These are phyloP conservation scores for Tetratostichococcus sp. DNA, from an alignment of 139 green algal genomes.

Conservation along the genomic window DNA sequence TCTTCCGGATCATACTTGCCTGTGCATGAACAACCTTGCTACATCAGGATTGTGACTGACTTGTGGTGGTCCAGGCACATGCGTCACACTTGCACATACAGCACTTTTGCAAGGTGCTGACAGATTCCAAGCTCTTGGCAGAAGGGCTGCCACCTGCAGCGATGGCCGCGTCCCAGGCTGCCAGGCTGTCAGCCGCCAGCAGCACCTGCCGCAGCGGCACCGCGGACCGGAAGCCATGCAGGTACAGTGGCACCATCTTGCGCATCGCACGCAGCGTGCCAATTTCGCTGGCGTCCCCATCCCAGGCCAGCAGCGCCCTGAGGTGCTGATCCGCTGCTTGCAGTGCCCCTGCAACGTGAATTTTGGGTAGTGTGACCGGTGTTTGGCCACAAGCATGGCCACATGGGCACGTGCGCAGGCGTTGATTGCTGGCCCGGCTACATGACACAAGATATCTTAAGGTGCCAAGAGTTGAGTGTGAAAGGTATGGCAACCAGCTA, in stretches of 20 bases:
- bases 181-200: slow-evolving; percentile 10
- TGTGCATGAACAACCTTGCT: neutral
- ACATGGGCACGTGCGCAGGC: no score
- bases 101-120: neutral
- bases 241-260: slow-evolving; percentile 39
- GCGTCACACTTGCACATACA: no score
- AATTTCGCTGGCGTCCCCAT: slow-evolving; percentile 3
- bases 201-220: slow-evolving; percentile 15
- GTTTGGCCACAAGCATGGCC: no score
- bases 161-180: slow-evolving; percentile 23
- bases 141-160: neutral
- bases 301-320: neutral
- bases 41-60: no score
- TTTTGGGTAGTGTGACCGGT: no score
- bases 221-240: slow-evolving; percentile 24
- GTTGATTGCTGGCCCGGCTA: no score
- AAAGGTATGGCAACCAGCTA: no score
- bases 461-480: no score
- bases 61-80: no score
- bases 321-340: neutral
- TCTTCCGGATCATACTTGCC: slow-evolving; percentile 17
- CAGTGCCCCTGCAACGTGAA: neutral
- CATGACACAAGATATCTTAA: no score
- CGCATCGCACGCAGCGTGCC: slow-evolving; percentile 24
- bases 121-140: neutral